Percentiles rank a stretch among this genome's conserved stretches.
These are phyloP conservation scores for Litchi chinensis DNA, from an alignment of 345 rosid species.

Conservation along the genomic window DNA sequence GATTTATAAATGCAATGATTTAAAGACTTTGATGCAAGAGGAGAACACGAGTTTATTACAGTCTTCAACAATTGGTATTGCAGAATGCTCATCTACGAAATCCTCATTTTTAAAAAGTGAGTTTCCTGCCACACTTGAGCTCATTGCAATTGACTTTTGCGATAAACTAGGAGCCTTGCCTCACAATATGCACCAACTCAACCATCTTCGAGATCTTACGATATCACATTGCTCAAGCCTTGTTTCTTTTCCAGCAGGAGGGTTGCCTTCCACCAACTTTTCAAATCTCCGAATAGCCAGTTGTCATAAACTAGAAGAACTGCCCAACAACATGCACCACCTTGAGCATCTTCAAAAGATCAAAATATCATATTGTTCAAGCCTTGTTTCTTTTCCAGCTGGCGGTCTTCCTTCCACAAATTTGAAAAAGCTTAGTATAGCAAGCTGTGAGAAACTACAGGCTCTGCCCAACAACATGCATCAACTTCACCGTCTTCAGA, in stretches of 20 bases:
- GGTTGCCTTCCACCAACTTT: too few species aligned
- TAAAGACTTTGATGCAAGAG: background rate
- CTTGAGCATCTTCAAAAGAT: background rate
- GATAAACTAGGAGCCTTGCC: background rate
- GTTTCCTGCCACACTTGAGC: background rate
- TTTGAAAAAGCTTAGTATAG: too few species aligned
- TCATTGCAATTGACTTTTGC: background rate
- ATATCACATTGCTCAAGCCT: too few species aligned
- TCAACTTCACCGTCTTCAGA: background rate
- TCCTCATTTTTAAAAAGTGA: background rate
- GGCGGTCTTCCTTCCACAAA: too few species aligned
- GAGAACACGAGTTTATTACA: background rate
- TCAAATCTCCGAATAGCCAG: too few species aligned
- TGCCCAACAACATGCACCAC: background rate
- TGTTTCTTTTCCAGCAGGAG: too few species aligned
- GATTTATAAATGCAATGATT: background rate
- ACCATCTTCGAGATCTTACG: too few species aligned
- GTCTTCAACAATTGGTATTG: too few species aligned
- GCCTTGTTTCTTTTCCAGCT: too few species aligned
- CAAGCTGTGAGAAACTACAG: background rate
- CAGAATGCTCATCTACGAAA: too few species aligned
- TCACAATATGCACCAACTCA: too few species aligned
- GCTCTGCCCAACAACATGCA: background rate
- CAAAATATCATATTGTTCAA: fast-evolving
- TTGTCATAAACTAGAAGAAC: too few species aligned